These are phyloP conservation scores for Argentina anserina DNA, from an alignment of 306 rosid species.

Conservation along the genomic window DNA sequence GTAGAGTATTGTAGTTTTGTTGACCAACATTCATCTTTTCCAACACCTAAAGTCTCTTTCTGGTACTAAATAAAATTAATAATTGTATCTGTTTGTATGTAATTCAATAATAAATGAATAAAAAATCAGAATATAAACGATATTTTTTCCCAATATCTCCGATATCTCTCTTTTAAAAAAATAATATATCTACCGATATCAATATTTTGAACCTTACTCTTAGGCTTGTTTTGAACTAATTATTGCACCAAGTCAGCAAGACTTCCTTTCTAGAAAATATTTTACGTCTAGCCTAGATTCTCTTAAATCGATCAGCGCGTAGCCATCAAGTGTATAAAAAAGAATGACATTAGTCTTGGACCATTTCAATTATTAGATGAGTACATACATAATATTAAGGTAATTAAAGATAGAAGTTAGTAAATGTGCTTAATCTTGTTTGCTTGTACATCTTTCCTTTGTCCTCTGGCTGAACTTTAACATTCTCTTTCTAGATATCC, in stretches of 20 bases:
- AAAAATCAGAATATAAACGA: too few relatives aligned
- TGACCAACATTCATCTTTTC: too few relatives aligned
- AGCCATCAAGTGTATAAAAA: background rate
- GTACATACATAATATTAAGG: background rate
- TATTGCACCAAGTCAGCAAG: background rate
- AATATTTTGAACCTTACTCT: too few relatives aligned
- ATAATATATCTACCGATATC: too few relatives aligned
- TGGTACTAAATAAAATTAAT: too few relatives aligned
- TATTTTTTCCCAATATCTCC: too few relatives aligned
- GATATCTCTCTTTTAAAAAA: too few relatives aligned
- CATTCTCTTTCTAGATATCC: background rate
- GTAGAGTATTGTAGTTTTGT: too few relatives aligned
- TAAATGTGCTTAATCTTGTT: background rate
- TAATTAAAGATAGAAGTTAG: background rate
- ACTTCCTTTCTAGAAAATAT: background rate
- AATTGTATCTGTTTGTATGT: too few relatives aligned
- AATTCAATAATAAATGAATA: too few relatives aligned
- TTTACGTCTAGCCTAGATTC: background rate
- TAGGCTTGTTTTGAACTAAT: too few relatives aligned
- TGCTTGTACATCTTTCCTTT: background rate
- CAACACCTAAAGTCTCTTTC: too few relatives aligned
- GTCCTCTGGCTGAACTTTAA: slow-evolving; percentile 9
- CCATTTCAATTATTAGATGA: background rate
- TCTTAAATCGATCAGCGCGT: background rate
- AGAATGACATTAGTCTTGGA: background rate